Percentiles rank a stretch among this genome's conserved stretches.
Conservation (phyloP, 139 green algal species). For the Closterium sp. region DNA sequence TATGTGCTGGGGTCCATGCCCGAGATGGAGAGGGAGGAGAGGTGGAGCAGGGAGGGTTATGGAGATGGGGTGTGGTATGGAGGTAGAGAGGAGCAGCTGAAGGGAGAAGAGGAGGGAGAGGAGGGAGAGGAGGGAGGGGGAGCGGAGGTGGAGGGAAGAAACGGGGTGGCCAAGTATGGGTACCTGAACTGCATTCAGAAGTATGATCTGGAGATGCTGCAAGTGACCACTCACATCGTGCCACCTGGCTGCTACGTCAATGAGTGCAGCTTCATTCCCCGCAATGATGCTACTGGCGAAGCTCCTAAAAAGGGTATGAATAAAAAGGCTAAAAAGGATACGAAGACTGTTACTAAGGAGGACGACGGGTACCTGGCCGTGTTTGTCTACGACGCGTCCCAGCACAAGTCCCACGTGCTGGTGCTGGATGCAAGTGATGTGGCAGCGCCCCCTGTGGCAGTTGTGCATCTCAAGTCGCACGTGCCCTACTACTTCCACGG, state of each 20-base stretch:
- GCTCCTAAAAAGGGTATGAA: too few relatives aligned
- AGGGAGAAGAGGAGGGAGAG: neutral
- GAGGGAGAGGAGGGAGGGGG: neutral
- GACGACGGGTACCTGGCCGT: constrained; percentile 46
- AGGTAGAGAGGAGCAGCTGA: neutral
- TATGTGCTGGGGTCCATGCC: constrained; percentile 19
- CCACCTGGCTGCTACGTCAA: constrained; percentile 9
- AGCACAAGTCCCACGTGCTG: constrained; percentile 6
- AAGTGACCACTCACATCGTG: constrained; percentile 7
- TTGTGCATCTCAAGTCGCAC: constrained; percentile 5
- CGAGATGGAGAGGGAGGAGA: neutral
- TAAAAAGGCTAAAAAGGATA: too few relatives aligned
- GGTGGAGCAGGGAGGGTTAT: neutral
- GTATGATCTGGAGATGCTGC: constrained; percentile 9
- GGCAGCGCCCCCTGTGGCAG: neutral
- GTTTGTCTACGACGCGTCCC: constrained; percentile 31
- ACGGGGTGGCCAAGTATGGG: neutral
- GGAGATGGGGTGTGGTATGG: neutral
- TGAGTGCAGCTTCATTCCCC: constrained; percentile 40
- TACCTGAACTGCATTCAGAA: constrained; percentile 53
- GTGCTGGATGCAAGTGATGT: constrained; percentile 29
- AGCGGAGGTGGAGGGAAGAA: neutral
- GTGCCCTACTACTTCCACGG: constrained; percentile 32
- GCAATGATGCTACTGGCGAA: neutral
- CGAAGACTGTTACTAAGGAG: neutral